Base-by-base conservation (phyloP, 75 land plant species). In the Sequoiadendron giganteum region DNA sequence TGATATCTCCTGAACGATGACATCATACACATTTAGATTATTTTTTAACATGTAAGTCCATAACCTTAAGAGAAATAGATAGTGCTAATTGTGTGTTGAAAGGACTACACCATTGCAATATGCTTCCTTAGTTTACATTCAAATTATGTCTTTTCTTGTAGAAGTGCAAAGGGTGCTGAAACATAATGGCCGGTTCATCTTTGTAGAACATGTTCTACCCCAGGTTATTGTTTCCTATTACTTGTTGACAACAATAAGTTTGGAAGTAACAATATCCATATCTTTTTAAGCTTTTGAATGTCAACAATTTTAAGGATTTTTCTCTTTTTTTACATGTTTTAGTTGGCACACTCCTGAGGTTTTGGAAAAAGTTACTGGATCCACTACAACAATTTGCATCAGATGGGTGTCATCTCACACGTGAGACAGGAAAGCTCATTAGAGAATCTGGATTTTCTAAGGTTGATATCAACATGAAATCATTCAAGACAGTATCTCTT, bases 131-230 rank as follows among this genome's bases (percentile, higher is more conserved):
- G 72, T 39, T 56, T 9, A 54, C 21, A 34, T 80, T 77, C 34
- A 73, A 39, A 77, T 70, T 73, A 18, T 65, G 47, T 86, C 21
- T 73, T 76, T 77, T 84, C 39, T 42, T 89, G 88, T 90, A 97
- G 99, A 97, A 89, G 89, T 97, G 73, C 92, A 93, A 88, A 94
- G 99, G 90, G 99, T 97, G n/a, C 94, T 97, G 48, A 96, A 91
- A 80, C 97, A 97, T 15, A 92, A 92, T 45, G 99, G 97, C 32
- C 83, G 86, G 5, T 96, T 93, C 90, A 48, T 95, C 40, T 97
- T 97, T 86, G 75, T 97, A n/a, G 99, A 97, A 82, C 99, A 97
- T 85, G 97, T 97, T 94, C 99, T 88, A 97, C 87, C 99, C 99
- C 88, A 86, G 99, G 99, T 97, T 94, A 86, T 9, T 7, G n/a